Percentiles rank a stretch among this genome's conserved stretches.
phyloP scores from a whole-genome alignment of 148 eudicot species.

The Rhododendron ovatum region DNA sequence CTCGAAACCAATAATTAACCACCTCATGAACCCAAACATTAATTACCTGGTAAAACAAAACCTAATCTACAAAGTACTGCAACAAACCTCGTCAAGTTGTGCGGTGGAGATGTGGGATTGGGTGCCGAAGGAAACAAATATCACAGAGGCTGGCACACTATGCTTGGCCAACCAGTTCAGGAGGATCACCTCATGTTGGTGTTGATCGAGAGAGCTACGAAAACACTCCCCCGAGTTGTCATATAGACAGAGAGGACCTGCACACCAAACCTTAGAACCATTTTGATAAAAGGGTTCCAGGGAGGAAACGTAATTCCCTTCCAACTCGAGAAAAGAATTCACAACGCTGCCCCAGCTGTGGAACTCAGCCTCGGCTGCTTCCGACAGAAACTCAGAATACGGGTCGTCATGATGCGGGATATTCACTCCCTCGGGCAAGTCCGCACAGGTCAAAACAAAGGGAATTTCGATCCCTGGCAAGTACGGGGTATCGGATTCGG shows the following conservation, averaged over 20 bases:
- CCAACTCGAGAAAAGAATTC: constrained; percentile 24
- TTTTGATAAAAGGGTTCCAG: constrained; percentile 14
- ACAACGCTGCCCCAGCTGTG: constrained; percentile 25
- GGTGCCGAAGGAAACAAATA: constrained; percentile 32
- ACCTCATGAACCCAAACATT: too few species aligned
- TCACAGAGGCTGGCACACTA: background rate
- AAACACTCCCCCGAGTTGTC: background rate
- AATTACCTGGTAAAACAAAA: too few species aligned
- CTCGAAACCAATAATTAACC: too few species aligned
- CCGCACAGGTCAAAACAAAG: constrained; percentile 16
- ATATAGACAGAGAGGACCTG: constrained; percentile 27
- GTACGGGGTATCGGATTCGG: background rate
- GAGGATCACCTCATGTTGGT: background rate
- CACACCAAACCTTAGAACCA: constrained; percentile 25
- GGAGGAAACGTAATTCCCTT: constrained; percentile 14
- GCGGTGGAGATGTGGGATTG: constrained; percentile 16
- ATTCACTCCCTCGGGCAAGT: constrained; percentile 13
- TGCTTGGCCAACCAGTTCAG: constrained; percentile 18
- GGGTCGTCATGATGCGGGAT: constrained; percentile 4
- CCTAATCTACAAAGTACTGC: background rate
- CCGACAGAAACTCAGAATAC: background rate
- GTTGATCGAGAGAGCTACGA: background rate
- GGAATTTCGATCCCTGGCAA: constrained; percentile 19
- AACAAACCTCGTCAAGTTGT: constrained; percentile 26
- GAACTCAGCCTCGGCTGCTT: constrained; percentile 7